A percentile compares a stretch with the other conserved stretches of the same genome.
Conservation (phyloP, 23 red algal genomes). For the Porphyridium purpureum region DNA sequence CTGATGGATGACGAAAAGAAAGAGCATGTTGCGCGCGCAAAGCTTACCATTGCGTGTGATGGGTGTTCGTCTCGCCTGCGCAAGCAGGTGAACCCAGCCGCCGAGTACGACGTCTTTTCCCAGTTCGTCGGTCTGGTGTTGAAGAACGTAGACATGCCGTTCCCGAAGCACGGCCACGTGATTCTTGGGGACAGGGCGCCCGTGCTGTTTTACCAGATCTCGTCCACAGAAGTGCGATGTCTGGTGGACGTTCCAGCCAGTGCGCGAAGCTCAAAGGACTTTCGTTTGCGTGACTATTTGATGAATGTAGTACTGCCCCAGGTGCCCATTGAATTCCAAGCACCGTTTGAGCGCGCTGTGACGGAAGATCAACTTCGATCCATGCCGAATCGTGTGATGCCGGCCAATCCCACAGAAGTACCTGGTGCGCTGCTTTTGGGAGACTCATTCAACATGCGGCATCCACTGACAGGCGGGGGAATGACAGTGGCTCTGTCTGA, state of each 20-base stretch:
- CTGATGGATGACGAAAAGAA: background rate
- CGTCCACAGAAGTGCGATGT: slow-evolving; percentile 68
- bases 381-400: slow-evolving; percentile 99
- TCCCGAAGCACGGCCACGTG: slow-evolving; percentile 86
- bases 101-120: slow-evolving; percentile 47
- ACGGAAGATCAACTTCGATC: slow-evolving; percentile 14
- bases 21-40: too few species aligned
- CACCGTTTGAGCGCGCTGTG: slow-evolving; percentile 37
- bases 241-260: slow-evolving; percentile 71
- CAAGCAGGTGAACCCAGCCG: slow-evolving; percentile 20
- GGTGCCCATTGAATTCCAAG: slow-evolving; percentile 42
- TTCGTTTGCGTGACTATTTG: slow-evolving; percentile 34
- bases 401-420: slow-evolving; percentile 33
- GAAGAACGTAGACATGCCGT: slow-evolving; percentile 35
- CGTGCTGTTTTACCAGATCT: slow-evolving; percentile 88
- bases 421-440: slow-evolving; percentile 80
- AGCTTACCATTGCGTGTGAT: slow-evolving; percentile 92
- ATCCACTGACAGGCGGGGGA: slow-evolving; percentile 94
- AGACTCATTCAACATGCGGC: slow-evolving; percentile 98
- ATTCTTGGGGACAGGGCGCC: slow-evolving; percentile 79
- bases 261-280: background rate
- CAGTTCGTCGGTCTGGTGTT: slow-evolving; percentile 82
- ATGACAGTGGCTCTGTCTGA: slow-evolving; percentile 98
- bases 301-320: slow-evolving; percentile 64
- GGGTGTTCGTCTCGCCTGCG: slow-evolving; percentile 71